Evolutionary conservation across 176 grass and related monocot genomes (phyloP), one percentile per base, ranked within the genome.

Genomic region (Oryza rufipogon): DNA sequence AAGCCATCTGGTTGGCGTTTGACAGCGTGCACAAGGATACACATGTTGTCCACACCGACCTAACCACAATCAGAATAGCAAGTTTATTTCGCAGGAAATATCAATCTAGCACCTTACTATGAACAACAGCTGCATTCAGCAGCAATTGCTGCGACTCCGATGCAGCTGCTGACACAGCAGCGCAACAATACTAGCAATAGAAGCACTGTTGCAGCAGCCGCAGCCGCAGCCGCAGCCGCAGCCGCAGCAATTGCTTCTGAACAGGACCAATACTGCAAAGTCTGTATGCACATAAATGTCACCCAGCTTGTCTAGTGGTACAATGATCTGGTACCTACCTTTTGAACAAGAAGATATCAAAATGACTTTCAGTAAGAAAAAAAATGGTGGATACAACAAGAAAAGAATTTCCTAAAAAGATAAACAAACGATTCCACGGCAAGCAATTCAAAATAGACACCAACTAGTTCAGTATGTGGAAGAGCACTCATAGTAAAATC

Each of bases 11-110:
- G 74, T 83, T 99, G 93, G 15, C 96, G 93, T 83, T 99, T 99
- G 28, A 99, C 93, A 76, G 96, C 87, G 83, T 96, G 93, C 60
- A 99, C 93, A 83, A 99, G 89, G 78, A 99, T 99, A 85, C 96
- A 99, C 96, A 99, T 99, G 86, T 99, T 99, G 84, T 99, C 96
- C 34, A 99, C 96, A 85, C 96, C 96, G 4, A 99, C 96, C 96
- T 97, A 79, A 76, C 46, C 80, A 76, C 68, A 78, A 70, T 34
- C 52, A 83, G 30, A 73, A 70, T 33, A 19, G n/a, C 82, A 64
- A 89, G 48, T 73, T 88, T 78, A 73, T 82, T 87, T 51, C 16
- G 48, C 48, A 51, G 48, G 4, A 17, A 54, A 54, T 54, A 54
- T 15, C 51, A 54, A 48, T 48, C 46, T 54, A 54, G 15, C 51